Evolutionary conservation across 768 basidiomycete species (phyloP).

Genomic region (Sistotremastrum suecicum): DNA sequence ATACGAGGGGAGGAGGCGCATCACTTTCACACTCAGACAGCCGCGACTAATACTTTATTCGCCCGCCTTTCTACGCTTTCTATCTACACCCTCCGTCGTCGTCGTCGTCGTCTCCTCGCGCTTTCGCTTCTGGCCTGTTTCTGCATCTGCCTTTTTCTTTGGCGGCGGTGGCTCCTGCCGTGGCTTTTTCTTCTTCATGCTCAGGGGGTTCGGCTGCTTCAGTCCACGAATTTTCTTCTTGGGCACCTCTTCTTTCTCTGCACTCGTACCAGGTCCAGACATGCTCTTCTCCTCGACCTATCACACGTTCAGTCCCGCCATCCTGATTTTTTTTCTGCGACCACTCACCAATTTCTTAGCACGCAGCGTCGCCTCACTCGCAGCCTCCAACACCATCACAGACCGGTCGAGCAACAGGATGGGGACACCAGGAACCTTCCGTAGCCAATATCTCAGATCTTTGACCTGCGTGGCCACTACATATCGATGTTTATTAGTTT

Average conservation of each 20-base stretch:
- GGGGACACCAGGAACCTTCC: conserved; percentile 71
- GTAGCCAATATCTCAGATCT: conserved; percentile 51
- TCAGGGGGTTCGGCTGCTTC: conserved; percentile 86
- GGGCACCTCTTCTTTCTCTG: conserved; percentile 21
- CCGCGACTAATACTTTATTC: too few species aligned
- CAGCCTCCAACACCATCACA: conserved; percentile 88
- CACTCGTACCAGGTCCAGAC: conserved; percentile 6
- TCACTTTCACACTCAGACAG: too few species aligned
- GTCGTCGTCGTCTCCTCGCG: conserved; percentile 11
- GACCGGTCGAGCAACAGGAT: conserved; percentile 84
- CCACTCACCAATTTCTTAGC: conserved; percentile 47
- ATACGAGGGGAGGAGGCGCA: conserved; percentile 8
- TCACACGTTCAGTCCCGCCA: neutral
- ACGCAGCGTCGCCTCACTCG: conserved; percentile 60
- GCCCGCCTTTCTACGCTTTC: conserved; percentile 11
- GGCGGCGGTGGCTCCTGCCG: conserved; percentile 2
- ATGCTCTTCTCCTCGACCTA: conserved; percentile 55
- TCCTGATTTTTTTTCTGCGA: neutral
- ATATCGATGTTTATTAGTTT: conserved; percentile 85
- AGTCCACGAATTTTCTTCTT: conserved; percentile 53
- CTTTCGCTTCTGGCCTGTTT: conserved; percentile 17
- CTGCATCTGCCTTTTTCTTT: conserved; percentile 5
- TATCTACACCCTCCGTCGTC: conserved; percentile 4
- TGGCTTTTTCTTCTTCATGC: conserved; percentile 73
- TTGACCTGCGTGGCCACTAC: conserved; percentile 76